Evolutionary conservation across 2,329 filamentous ascomycete species (phyloP), one percentile per base, ranked within the genome.

Genomic region (Microsporum ferrugineum): DNA sequence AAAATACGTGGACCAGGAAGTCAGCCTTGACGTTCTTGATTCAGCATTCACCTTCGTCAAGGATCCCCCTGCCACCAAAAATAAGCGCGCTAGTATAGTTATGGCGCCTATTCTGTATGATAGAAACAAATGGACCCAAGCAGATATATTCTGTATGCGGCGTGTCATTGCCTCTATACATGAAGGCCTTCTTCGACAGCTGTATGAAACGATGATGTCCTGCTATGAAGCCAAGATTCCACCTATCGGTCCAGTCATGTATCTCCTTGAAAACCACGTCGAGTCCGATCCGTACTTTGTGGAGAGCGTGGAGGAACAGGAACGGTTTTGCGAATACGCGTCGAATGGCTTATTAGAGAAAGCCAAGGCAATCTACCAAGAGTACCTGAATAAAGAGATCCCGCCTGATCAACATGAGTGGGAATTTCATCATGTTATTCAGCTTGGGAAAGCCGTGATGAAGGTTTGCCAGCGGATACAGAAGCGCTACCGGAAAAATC

Each of bases 221-320:
- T 92, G 89, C 67, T 99, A 92, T 73, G 91, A 96, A 64, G 76
- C 82, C n/a, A 96, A 96, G 69, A 85, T 90, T 8, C 90, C 89
- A 3, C 84, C 86, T 43, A 85, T 95, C 27, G 89, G 87, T 3
- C 84, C 85, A 12, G 82, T 95, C 34, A 85, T 97, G 81, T 87
- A 85, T 66, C 78, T 96, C 38, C 77, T 99, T 41, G 86, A 91
- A 62, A 86, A 85, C 59, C 91, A 97, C 71, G 86, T 99, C 62
- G 86, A 88, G 67, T 79, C 80, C 58, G 91, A 99, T 71, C 81
- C 86, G 1, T 81, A 83, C 29, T 97, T 96, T 72, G 82, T 83
- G 12, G 83, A 85, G 49, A 84, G 84, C 47, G 76, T 83, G 1
- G 86, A 89, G 58, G 88, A 91, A 55, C 77, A 86, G 58, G 81